These are phyloP conservation scores for Thelephora terrestris DNA, from an alignment of 1,284 basidiomycete species.

Conservation along the genomic window DNA sequence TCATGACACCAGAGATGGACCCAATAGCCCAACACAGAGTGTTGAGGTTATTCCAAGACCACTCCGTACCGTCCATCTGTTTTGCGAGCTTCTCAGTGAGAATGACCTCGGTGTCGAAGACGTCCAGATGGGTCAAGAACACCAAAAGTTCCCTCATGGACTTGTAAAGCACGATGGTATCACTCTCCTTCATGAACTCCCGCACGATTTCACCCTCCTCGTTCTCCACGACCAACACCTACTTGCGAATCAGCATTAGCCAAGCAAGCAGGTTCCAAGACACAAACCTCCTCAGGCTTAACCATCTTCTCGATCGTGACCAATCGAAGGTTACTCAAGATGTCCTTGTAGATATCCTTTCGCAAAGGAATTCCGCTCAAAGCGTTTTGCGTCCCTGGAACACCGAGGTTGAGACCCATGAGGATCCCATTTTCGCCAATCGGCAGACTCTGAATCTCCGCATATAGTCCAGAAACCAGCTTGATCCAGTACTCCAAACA, in stretches of 20 bases:
- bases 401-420: conserved; percentile 85
- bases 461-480: conserved; percentile 97
- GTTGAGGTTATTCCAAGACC: conserved; percentile 99
- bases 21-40: conserved; percentile 99
- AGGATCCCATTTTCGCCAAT: conserved; percentile 90
- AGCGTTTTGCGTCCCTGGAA: conserved; percentile 51
- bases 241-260: conserved; percentile 1
- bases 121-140: conserved; percentile 96
- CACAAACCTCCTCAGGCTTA: conserved; percentile 92
- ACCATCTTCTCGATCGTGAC: conserved; percentile 99
- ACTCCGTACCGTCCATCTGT: conserved; percentile 96
- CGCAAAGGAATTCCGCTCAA: conserved; percentile 72
- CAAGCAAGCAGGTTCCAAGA: not conserved
- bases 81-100: conserved; percentile 94
- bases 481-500: conserved; percentile 99
- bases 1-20: conserved; percentile 99
- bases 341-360: conserved; percentile 93
- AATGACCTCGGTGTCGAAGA: conserved; percentile 93
- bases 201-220: conserved; percentile 99
- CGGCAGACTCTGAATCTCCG: conserved; percentile 90
- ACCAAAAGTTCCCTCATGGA: conserved; percentile 96
- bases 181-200: conserved; percentile 99
- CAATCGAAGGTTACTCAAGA: conserved; percentile 88
- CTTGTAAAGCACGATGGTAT: conserved; percentile 99
- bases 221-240: conserved; percentile 98